These are phyloP conservation scores for Trapa bicornis DNA, from an alignment of 345 rosid species.

Conservation along the genomic window DNA sequence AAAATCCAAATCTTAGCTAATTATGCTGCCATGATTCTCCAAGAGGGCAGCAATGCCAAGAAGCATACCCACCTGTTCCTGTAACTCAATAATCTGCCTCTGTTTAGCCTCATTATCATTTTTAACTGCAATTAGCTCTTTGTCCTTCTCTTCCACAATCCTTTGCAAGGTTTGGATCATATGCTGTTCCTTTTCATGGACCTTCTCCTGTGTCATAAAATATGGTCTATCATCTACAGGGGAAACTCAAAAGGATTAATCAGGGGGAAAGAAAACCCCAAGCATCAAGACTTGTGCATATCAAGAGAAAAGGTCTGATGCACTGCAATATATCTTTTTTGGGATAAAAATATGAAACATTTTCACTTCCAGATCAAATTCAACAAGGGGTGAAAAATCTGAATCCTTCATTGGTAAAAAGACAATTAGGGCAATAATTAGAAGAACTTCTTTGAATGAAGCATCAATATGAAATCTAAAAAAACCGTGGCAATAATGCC, in stretches of 20 bases:
- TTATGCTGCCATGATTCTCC: background rate
- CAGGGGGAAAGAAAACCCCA: background rate
- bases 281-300: background rate
- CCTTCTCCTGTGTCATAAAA: slow-evolving; percentile 54
- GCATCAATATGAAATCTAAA: too few species aligned
- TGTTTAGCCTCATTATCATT: slow-evolving; percentile 85
- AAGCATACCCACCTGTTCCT: slow-evolving; percentile 61
- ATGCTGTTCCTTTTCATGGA: slow-evolving; percentile 48
- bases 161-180: slow-evolving; percentile 56
- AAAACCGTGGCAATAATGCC: background rate
- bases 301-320: background rate
- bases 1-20: background rate
- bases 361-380: background rate
- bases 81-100: slow-evolving; percentile 68
- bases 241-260: background rate
- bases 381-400: background rate
- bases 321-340: background rate
- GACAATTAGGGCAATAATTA: background rate
- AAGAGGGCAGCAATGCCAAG: background rate
- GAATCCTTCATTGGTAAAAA: background rate
- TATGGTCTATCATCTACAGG: slow-evolving; percentile 3
- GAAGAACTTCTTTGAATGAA: background rate
- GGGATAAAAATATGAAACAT: background rate
- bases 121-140: slow-evolving; percentile 76
- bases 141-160: slow-evolving; percentile 72